Percentiles rank a stretch among this genome's conserved stretches.
phyloP scores from a whole-genome alignment of 2,329 filamentous ascomycete species.

The Aspergillus sergii region DNA sequence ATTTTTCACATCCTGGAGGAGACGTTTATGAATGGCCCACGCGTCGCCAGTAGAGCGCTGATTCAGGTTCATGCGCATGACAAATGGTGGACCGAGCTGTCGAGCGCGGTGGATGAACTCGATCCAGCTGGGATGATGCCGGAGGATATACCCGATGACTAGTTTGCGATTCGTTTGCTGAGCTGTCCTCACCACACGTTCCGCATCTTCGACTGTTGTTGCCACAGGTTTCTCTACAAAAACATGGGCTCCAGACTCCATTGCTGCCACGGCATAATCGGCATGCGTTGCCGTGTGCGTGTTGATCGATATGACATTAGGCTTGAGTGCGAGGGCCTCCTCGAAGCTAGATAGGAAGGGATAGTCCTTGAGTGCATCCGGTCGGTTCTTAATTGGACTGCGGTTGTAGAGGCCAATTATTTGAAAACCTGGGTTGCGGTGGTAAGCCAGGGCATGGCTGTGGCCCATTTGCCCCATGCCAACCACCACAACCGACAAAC shows the following conservation, averaged over 20 bases:
- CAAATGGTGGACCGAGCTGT: not conserved
- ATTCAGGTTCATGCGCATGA: not conserved
- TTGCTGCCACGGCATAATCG: not conserved
- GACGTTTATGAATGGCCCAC: not conserved
- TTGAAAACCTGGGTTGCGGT: not conserved
- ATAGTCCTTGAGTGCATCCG: not conserved
- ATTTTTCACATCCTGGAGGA: not conserved
- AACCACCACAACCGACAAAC: not conserved
- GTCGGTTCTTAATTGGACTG: not conserved
- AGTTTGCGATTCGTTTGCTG: not conserved
- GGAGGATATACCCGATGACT: not conserved
- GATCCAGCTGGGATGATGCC: not conserved
- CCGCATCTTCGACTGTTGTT: not conserved
- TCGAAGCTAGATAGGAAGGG: not conserved
- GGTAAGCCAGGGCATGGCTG: not conserved
- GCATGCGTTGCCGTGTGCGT: not conserved
- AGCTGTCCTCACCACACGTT: not conserved
- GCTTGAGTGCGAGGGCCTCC: not conserved
- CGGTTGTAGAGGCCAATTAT: not conserved
- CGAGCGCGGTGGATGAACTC: not conserved
- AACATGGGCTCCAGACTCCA: not conserved
- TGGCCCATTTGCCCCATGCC: not conserved
- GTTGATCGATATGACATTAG: not conserved
- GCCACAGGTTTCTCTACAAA: not conserved
- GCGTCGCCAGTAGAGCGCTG: not conserved